Base-by-base conservation (phyloP, 148 eudicot genomes). In the Dianthus caryophyllus region DNA sequence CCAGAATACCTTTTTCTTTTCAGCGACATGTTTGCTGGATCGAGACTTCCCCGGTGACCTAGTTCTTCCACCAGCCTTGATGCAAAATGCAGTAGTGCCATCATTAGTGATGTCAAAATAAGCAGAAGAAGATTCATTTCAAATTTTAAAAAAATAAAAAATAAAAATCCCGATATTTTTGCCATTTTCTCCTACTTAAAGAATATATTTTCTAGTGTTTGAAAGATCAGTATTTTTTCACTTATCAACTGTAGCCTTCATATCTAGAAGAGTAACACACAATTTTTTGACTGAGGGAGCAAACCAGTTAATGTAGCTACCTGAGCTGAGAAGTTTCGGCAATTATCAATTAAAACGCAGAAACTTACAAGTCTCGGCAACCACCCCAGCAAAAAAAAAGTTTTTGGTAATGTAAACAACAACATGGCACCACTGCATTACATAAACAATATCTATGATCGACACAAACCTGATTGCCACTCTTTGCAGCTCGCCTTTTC, bases 1-100 rank as follows among this genome's bases (percentile, higher is more conserved):
- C 27, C 7, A 30, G 48, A 43, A 65, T 82, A 92, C 97, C 97
- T 79, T 80, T 67, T 81, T 79, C 84, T 84, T 87, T 49, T 85
- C 91, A 31, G 89, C 79, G 69, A 66, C 77, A 75, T 80, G 82
- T 70, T 84, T 89, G 66, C 83, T 68, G 27, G 94, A 81, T 55
- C 81, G 83, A 31, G 85, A 68, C 73, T 77, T 84, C 74, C 78
- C 81, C 49, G 87, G 68, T 21, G 82, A 78, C 70, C 74, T 38
- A 27, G 66, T 67, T 68, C 90, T 81, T 77, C 85, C 84, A 51
- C 79, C 72, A 67, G 78, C 56, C 72, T 87, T 84, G 51, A 84
- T 86, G 84, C 74, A 83, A 60, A 80, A 64, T 10, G 78, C 64
- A 38, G 78, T 73, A 78, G 73, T 82, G 81, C 46, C 20, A 64